Conservation (phyloP, 2,329 filamentous ascomycete species). For the Hyphodiscus sp. region DNA sequence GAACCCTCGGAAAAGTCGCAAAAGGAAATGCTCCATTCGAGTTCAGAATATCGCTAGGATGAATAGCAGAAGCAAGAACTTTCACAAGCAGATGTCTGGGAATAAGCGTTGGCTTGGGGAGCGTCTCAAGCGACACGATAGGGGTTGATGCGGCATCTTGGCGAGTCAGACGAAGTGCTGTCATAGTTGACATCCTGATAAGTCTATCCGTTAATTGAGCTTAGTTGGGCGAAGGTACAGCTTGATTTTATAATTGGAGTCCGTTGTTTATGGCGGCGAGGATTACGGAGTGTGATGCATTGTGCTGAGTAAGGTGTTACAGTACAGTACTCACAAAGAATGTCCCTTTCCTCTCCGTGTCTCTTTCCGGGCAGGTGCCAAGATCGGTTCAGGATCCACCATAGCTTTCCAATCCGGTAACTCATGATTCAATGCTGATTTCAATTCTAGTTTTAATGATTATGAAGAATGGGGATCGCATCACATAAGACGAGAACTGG, state of each 20-base stretch:
- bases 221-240: background rate
- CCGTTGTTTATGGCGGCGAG: background rate
- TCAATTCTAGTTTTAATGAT: too few species aligned
- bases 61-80: slow-evolving; percentile 22
- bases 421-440: too few species aligned
- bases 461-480: too few species aligned
- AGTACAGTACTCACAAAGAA: too few species aligned
- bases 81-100: slow-evolving; percentile 17
- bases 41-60: slow-evolving; percentile 24
- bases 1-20: slow-evolving; percentile 21
- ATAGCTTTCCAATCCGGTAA: too few species aligned
- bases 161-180: slow-evolving; percentile 19
- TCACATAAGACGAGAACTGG: too few species aligned
- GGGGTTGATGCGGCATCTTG: background rate
- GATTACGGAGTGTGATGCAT: background rate
- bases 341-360: too few species aligned
- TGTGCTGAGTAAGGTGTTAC: background rate
- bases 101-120: slow-evolving; percentile 15
- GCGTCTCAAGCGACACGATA: slow-evolving; percentile 6
- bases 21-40: slow-evolving; percentile 16
- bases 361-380: background rate
- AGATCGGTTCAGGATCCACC: too few species aligned
- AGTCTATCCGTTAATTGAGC: background rate
- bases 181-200: slow-evolving; percentile 18
- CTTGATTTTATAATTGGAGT: background rate